Percentiles rank a stretch among this genome's conserved stretches.
These are phyloP conservation scores for Rheum nobile DNA, from an alignment of 148 eudicot genomes.

Conservation along the genomic window DNA sequence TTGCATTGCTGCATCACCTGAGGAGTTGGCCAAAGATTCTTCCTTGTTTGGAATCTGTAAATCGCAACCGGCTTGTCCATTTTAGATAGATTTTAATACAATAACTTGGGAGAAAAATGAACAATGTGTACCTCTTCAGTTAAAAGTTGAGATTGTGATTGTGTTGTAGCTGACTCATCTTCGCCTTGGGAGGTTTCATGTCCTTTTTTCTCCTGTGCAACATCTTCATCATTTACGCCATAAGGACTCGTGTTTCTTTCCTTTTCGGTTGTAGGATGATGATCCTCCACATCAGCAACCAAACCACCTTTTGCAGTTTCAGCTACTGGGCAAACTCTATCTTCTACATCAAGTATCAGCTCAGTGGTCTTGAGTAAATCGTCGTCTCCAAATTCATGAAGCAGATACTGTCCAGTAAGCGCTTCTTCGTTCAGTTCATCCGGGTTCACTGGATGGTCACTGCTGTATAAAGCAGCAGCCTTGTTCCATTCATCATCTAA, in stretches of 20 bases:
- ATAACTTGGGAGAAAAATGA: neutral
- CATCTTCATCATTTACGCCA: conserved; percentile 3
- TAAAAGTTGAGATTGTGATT: neutral
- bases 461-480: neutral
- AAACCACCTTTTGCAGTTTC: neutral
- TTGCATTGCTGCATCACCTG: neutral
- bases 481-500: conserved; percentile 6
- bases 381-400: conserved; percentile 17
- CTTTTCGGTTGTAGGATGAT: neutral
- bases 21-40: neutral
- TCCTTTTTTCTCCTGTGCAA: conserved; percentile 16
- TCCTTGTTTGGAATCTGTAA: neutral
- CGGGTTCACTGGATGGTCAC: conserved; percentile 7
- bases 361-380: conserved; percentile 13
- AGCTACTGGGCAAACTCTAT: neutral
- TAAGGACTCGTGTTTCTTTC: neutral
- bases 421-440: conserved; percentile 3
- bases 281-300: neutral
- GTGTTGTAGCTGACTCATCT: neutral
- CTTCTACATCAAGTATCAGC: conserved; percentile 11
- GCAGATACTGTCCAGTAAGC: conserved; percentile 9
- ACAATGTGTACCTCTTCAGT: neutral
- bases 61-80: neutral
- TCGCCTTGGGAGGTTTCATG: neutral
- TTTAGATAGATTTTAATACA: neutral